Conservation (phyloP, 495 filamentous ascomycete species). For the Aspergillus biplanus region DNA sequence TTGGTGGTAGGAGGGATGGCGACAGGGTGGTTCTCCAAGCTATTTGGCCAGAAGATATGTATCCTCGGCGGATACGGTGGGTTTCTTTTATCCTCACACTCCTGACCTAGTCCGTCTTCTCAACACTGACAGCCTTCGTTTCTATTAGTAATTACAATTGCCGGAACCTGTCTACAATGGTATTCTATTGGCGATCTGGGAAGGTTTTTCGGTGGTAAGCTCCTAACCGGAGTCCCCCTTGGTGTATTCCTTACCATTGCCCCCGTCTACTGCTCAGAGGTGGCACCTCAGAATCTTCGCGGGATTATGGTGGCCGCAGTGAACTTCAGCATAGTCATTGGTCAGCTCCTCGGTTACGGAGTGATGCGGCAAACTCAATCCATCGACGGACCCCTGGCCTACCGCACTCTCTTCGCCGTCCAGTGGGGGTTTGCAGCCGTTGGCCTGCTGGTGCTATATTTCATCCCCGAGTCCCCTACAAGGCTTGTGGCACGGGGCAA, state of each 20-base stretch:
- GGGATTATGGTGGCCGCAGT: not conserved
- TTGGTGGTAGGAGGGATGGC: not conserved
- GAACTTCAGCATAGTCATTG: not conserved
- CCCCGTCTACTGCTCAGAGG: not conserved
- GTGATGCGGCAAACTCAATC: not conserved
- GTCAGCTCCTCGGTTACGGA: conserved; percentile 1
- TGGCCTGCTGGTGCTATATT: not conserved
- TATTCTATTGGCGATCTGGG: not conserved
- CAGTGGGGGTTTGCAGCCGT: conserved; percentile 1
- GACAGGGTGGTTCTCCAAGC: not conserved
- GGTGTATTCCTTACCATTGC: not conserved
- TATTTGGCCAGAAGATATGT: not conserved
- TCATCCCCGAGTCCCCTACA: not conserved
- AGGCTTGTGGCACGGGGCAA: not conserved
- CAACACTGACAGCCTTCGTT: not conserved
- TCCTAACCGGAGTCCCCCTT: not conserved
- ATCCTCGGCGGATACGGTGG: not conserved
- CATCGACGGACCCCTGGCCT: not conserved
- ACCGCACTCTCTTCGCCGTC: not conserved
- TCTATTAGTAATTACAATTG: not conserved
- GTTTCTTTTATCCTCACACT: not conserved
- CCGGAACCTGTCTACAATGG: not conserved
- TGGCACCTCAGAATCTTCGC: not conserved
- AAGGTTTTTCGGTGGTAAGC: not conserved
- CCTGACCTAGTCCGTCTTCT: not conserved